Base-by-base conservation (phyloP, 1,284 basidiomycete species). In the Agroathelia rolfsii region DNA sequence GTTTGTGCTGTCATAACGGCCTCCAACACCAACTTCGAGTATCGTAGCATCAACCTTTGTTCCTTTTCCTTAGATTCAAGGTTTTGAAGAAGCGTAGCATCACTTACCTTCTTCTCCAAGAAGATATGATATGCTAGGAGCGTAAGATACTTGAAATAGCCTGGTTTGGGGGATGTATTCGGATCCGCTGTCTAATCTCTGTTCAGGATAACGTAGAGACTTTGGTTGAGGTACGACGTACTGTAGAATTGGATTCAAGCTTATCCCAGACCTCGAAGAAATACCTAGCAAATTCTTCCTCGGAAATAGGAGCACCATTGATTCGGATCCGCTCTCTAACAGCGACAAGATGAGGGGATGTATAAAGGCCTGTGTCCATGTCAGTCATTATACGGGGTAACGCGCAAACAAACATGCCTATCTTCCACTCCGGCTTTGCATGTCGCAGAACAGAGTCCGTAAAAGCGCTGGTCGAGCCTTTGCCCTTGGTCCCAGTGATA, bases 191-290 rank as follows among this genome's bases (percentile, higher is more conserved):
- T 63, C 80, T 78, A 34, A 26, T 31, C 17, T 29, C 25, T 10
- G 22, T 30, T 38, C 35, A 36, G 38, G 38, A 38, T 23, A 15
- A 28, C n/a, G n/a, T n/a, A n/a, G n/a, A n/a, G n/a, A n/a, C 27
- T 34, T 34, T 27, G 34, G 12, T 40, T 21, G 25, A 36, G 6
- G 21, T 1, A 45, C 47, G 46, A 30, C 64, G 22, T 42, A 84
- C 84, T 51, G 62, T 56, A 13, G 64, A 56, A 48, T 89, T 86
- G n/a, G 64, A 52, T 32, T 81, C 71, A 3, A 98, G 65, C 36
- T 67, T 71, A 50, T 97, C 87, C 95, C 94, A 99, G 1, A 98
- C 83, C 49, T 98, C 81, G 52, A 93, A 99, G 59, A 98, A 98
- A 55, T 82, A 95, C 47, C 72, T 79, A 4, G 92, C 70, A 55